A percentile compares a stretch with the other conserved stretches of the same genome.
phyloP scores from a whole-genome alignment of 306 rosid species.

The Pyrus pyrifolia region DNA sequence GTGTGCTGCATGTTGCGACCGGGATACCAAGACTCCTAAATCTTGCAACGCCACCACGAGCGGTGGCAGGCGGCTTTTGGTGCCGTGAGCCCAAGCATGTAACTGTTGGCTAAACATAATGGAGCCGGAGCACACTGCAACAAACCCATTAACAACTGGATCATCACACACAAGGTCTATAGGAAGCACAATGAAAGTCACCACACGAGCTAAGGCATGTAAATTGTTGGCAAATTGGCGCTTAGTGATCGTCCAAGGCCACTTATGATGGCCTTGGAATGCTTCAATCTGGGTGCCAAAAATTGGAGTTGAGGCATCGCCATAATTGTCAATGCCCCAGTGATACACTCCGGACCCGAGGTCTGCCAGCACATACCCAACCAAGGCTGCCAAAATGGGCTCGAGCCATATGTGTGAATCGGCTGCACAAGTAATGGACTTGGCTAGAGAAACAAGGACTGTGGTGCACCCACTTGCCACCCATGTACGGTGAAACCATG shows the following conservation, averaged over 20 bases:
- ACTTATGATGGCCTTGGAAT: slow-evolving; percentile 86
- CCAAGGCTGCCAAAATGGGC: slow-evolving; percentile 38
- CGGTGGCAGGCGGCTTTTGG: slow-evolving; percentile 61
- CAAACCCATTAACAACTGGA: slow-evolving; percentile 47
- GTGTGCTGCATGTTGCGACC: slow-evolving; percentile 61
- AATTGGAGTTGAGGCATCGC: slow-evolving; percentile 50
- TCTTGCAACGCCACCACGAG: slow-evolving; percentile 62
- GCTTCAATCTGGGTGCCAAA: slow-evolving; percentile 80
- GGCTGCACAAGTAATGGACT: slow-evolving; percentile 34
- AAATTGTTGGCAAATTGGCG: slow-evolving; percentile 84
- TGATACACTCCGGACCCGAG: slow-evolving; percentile 89
- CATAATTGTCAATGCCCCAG: slow-evolving; percentile 86
- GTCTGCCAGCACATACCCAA: slow-evolving; percentile 72
- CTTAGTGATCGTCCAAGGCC: slow-evolving; percentile 81
- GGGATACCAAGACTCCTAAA: slow-evolving; percentile 57
- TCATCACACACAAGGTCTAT: slow-evolving; percentile 44
- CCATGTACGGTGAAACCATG: slow-evolving; percentile 87
- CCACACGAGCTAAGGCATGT: slow-evolving; percentile 57
- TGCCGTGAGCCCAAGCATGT: slow-evolving; percentile 93
- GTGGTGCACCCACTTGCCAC: slow-evolving; percentile 51
- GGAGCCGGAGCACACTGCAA: slow-evolving; percentile 55
- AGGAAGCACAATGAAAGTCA: slow-evolving; percentile 62
- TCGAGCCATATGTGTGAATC: slow-evolving; percentile 32
- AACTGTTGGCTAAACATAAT: slow-evolving; percentile 97
- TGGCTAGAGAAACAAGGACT: slow-evolving; percentile 37